A percentile compares a stretch with the other conserved stretches of the same genome.
Conservation (phyloP, 805 yeast genomes). For the Ogataea parapolymorpha region DNA sequence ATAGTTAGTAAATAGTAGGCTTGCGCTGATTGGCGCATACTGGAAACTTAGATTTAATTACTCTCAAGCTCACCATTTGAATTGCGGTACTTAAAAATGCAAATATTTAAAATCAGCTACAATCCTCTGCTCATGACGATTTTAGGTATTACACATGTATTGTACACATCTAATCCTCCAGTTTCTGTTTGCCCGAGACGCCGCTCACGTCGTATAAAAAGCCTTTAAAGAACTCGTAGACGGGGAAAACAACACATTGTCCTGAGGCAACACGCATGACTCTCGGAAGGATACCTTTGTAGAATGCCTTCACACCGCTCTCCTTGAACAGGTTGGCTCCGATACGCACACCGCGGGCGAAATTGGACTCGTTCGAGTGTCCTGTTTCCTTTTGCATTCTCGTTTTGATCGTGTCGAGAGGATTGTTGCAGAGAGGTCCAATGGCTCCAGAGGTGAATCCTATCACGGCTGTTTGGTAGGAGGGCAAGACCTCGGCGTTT, state of each 20-base stretch:
- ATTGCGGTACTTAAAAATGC: no score
- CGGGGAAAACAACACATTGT: slow-evolving; percentile 97
- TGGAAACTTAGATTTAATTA: no score
- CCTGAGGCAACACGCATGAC: slow-evolving; percentile 99
- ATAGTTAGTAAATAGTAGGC: not conserved
- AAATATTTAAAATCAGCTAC: no score
- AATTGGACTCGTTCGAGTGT: slow-evolving; percentile 57
- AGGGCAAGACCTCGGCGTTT: slow-evolving; percentile 59
- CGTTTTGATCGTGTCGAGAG: slow-evolving; percentile 94
- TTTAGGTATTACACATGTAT: not conserved
- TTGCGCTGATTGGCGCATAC: no score
- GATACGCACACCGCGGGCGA: slow-evolving; percentile 76
- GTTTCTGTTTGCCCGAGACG: slow-evolving; percentile 14
- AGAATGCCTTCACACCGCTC: slow-evolving; percentile 85
- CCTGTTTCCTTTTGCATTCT: slow-evolving; percentile 90
- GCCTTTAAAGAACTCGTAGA: slow-evolving; percentile 82
- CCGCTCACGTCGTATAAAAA: slow-evolving; percentile 46
- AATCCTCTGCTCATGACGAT: no score
- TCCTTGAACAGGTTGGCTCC: slow-evolving; percentile 77
- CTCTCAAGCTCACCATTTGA: no score
- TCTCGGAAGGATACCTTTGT: slow-evolving; percentile 97
- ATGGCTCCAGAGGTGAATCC: slow-evolving; percentile 94
- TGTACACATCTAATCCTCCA: slow-evolving; percentile 14
- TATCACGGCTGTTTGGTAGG: slow-evolving; percentile 90
- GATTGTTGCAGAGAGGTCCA: slow-evolving; percentile 97